Evolutionary conservation across 352 stramenopile species (phyloP).

Genomic region (Phytophthora nicotianae): DNA sequence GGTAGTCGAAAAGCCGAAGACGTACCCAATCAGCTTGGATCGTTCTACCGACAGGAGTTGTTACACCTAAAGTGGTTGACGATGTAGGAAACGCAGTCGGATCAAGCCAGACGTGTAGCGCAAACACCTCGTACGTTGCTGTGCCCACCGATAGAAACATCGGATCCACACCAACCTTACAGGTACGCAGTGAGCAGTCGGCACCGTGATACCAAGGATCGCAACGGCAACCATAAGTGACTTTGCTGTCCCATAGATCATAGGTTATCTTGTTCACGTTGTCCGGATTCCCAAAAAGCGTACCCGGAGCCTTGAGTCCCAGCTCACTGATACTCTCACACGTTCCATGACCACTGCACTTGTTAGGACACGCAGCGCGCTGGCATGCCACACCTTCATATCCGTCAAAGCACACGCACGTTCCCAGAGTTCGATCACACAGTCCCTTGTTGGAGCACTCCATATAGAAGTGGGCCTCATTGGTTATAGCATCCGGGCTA

Average conservation of each 20-base stretch:
- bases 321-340: conserved; percentile 76
- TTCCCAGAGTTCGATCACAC: conserved; percentile 83
- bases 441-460: conserved; percentile 95
- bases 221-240: conserved; percentile 88
- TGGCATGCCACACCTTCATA: conserved; percentile 91
- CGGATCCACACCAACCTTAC: conserved; percentile 76
- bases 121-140: conserved; percentile 56
- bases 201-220: conserved; percentile 88
- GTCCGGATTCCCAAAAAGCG: conserved; percentile 42
- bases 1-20: conserved; percentile 70
- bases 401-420: conserved; percentile 90
- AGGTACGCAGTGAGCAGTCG: conserved; percentile 74
- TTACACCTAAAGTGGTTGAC: neutral
- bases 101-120: conserved; percentile 40
- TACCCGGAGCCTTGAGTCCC: conserved; percentile 49
- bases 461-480: conserved; percentile 91
- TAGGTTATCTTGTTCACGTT: conserved; percentile 35
- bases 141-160: conserved; percentile 53
- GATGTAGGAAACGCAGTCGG: neutral
- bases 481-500: conserved; percentile 38
- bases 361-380: conserved; percentile 68
- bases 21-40: neutral
- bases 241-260: conserved; percentile 85
- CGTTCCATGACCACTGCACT: conserved; percentile 73
- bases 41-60: conserved; percentile 32